phyloP scores from a whole-genome alignment of 352 stramenopile species.

The Phytopythium litorale region DNA sequence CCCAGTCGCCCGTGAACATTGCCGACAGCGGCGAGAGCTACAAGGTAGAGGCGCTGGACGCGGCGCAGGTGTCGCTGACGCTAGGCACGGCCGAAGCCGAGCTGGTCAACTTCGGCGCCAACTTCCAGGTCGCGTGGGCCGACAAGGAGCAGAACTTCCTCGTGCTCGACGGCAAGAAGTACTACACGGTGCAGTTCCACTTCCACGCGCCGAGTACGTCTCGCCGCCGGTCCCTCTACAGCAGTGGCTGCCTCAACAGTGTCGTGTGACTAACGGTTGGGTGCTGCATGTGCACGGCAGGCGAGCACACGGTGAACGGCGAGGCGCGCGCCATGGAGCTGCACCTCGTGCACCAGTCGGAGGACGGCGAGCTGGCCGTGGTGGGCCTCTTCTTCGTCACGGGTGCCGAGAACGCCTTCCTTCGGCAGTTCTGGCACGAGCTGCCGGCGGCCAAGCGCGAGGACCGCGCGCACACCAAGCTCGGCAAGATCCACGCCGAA shows the following conservation, averaged over 20 bases:
- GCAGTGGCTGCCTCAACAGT: too few relatives aligned
- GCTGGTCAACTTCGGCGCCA: conserved; percentile 27
- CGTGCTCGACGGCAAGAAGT: conserved; percentile 45
- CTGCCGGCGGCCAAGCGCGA: conserved; percentile 23
- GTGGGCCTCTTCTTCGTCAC: conserved; percentile 58
- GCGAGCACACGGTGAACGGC: conserved; percentile 67
- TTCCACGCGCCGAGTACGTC: conserved; percentile 64
- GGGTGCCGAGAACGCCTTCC: conserved; percentile 49
- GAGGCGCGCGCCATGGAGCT: conserved; percentile 52
- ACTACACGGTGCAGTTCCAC: conserved; percentile 60
- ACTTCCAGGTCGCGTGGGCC: conserved; percentile 57
- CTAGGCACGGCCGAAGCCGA: conserved; percentile 30
- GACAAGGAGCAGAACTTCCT: conserved; percentile 33
- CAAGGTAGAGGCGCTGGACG: conserved; percentile 17
- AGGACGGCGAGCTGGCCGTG: conserved; percentile 47
- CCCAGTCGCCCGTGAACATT: conserved; percentile 60
- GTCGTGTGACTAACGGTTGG: not conserved
- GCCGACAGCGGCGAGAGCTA: conserved; percentile 18
- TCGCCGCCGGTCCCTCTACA: not conserved
- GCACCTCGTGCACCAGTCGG: conserved; percentile 62
- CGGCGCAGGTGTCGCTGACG: conserved; percentile 15
- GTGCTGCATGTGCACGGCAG: conserved; percentile 16
- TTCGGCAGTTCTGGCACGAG: conserved; percentile 58
- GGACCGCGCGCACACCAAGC: conserved; percentile 17
- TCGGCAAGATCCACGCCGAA: conserved; percentile 30